These are phyloP conservation scores for Ambispora gerdemannii DNA, from an alignment of 192 early-diverging fungal genomes.

Conservation along the genomic window DNA sequence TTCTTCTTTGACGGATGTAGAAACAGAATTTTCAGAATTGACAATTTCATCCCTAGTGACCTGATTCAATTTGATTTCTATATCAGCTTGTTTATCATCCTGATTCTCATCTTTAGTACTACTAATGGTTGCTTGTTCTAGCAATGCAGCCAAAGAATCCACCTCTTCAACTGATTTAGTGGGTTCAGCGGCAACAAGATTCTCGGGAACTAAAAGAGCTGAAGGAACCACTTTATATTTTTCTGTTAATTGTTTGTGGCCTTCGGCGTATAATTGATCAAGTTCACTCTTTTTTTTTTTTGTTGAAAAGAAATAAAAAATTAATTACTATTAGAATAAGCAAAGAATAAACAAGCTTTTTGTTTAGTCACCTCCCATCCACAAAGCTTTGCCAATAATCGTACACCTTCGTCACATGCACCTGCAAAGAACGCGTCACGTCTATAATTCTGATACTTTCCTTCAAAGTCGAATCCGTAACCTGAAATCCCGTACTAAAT, in stretches of 20 bases:
- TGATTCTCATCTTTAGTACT: too few species aligned
- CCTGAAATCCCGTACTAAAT: conserved; percentile 11
- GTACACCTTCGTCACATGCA: conserved; percentile 79
- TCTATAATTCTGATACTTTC: conserved; percentile 52
- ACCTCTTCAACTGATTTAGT: too few species aligned
- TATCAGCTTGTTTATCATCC: too few species aligned
- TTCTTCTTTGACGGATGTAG: too few species aligned
- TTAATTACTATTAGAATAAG: background rate
- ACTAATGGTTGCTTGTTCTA: too few species aligned
- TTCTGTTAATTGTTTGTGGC: background rate
- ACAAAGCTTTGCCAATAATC: conserved; percentile 62
- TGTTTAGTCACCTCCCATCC: conserved; percentile 60
- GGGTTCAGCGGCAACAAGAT: too few species aligned
- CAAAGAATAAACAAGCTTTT: background rate
- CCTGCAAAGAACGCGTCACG: conserved; percentile 81
- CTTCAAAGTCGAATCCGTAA: conserved; percentile 80
- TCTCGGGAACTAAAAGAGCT: too few species aligned
- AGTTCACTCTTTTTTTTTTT: background rate
- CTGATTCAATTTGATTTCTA: too few species aligned
- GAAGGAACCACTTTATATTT: too few species aligned
- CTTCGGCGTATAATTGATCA: background rate
- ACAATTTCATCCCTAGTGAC: too few species aligned
- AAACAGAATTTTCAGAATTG: too few species aligned
- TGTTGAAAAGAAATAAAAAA: background rate
- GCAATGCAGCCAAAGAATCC: too few species aligned